phyloP scores from a whole-genome alignment of 768 basidiomycete genomes.

The Russula abietina region DNA sequence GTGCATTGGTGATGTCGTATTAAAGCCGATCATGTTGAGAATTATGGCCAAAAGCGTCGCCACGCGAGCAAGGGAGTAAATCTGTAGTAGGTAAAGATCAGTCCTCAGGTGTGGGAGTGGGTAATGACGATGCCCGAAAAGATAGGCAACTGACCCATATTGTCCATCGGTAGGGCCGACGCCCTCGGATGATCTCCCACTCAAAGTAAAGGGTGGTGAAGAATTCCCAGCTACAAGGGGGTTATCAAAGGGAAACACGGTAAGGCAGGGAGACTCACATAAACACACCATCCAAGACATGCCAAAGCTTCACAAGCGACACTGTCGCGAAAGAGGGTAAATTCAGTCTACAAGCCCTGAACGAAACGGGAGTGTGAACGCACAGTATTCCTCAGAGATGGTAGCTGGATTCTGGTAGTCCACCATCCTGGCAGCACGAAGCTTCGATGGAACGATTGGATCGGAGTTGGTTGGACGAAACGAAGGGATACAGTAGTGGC shows the following conservation, averaged over 20 bases:
- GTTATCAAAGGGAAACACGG: no score
- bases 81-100: neutral
- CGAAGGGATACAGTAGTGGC: neutral
- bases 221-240: neutral
- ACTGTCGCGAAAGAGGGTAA: neutral
- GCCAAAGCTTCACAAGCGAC: conserved; percentile 7
- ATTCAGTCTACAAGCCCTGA: neutral
- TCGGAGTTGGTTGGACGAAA: neutral
- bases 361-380: neutral
- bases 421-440: neutral
- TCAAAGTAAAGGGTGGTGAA: conserved; percentile 1
- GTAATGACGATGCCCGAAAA: neutral
- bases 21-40: neutral
- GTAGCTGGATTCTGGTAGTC: neutral
- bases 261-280: neutral
- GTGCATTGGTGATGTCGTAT: neutral
- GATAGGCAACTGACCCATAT: conserved; percentile 7
- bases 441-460: neutral
- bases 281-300: neutral
- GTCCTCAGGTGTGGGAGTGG: neutral
- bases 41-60: neutral
- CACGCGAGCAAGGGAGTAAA: conserved; percentile 8
- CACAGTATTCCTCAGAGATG: neutral
- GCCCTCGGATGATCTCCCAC: conserved; percentile 1
- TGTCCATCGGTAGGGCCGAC: conserved; percentile 8